phyloP scores from a whole-genome alignment of 192 early-diverging fungal genomes.

The Podila minutissima region DNA sequence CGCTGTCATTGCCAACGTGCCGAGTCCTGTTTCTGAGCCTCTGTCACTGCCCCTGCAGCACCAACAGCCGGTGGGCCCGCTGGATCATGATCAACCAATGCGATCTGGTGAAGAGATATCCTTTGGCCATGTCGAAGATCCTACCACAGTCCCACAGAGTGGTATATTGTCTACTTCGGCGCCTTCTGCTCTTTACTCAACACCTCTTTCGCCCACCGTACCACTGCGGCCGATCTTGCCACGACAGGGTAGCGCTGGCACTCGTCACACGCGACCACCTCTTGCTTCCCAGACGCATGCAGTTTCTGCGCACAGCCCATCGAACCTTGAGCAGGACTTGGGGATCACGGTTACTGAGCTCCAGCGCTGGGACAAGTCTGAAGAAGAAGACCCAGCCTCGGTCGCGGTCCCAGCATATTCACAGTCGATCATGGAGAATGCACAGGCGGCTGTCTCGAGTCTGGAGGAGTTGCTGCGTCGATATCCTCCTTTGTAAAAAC shows the following conservation, averaged over 20 bases:
- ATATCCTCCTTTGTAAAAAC: not conserved
- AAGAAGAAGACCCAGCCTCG: not conserved
- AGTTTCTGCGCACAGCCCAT: too few species aligned
- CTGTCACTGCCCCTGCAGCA: not conserved
- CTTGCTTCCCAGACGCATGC: not conserved
- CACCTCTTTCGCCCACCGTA: not conserved
- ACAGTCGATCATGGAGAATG: constrained; percentile 24
- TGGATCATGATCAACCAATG: too few species aligned
- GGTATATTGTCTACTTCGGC: not conserved
- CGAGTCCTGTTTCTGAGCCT: constrained; percentile 2
- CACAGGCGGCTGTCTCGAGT: not conserved
- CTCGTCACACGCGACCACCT: not conserved
- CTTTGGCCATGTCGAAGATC: too few species aligned
- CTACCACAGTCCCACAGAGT: too few species aligned
- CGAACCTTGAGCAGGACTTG: constrained; percentile 4
- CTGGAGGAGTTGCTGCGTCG: constrained; percentile 6
- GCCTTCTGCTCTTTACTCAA: not conserved
- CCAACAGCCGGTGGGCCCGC: not conserved
- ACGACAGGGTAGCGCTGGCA: not conserved
- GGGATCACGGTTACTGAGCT: constrained; percentile 12
- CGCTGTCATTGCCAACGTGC: not conserved
- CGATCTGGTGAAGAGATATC: too few species aligned
- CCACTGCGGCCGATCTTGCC: not conserved
- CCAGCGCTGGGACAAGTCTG: constrained; percentile 13
- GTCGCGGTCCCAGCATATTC: constrained; percentile 9